Evolutionary conservation across 2,329 filamentous ascomycete genomes (phyloP), one percentile per base, ranked within the genome.

Genomic region (Diaporthe vexans): DNA sequence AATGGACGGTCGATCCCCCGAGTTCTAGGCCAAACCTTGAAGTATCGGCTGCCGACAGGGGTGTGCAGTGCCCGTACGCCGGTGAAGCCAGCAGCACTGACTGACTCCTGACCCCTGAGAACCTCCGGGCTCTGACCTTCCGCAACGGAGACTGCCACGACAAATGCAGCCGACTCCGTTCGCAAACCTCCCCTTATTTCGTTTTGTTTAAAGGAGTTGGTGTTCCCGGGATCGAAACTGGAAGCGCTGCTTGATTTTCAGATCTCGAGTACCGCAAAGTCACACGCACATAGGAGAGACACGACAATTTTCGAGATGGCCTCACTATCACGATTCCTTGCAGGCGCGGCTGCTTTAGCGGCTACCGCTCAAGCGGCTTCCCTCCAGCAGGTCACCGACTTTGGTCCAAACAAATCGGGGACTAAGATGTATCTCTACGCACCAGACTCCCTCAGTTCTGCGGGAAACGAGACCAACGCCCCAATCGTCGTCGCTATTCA

Each of bases 401-500:
- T 81, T 37, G 80, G 79, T 24, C 76, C 77, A 19, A 81, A 81
- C 73, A 26, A 51, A 19, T 74, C 73, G 15, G 78, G 77, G 19
- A 78, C 77, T 24, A 78, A 79, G 73, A 81, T 81, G 78, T 82
- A 79, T 75, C 80, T 82, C 67, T 81, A 81, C 56, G 80, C 81
- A 8, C 84, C 84, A 2, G 79, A 82, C 71, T 82, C 77, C 11
- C 78, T 86, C 8, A 79, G 80, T 0, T 78, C 85, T 1, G 86
- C 83, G 15, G 73, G 73, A 11, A 33, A 40, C 13, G 24, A 54
- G 7, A 58, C 69, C 1, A 52, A 72, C 51, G 87, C 88, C 0
- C 84, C 84, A 1, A 83, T 91, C 51, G 81, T 91, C 26, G 87
- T 91, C 4, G 89, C 87, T 3, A 83, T 89, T 74, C 87, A 91